Evolutionary conservation across 352 stramenopile species (phyloP), one percentile per base, ranked within the genome.

Genomic region (Phytophthora pseudosyringae): DNA sequence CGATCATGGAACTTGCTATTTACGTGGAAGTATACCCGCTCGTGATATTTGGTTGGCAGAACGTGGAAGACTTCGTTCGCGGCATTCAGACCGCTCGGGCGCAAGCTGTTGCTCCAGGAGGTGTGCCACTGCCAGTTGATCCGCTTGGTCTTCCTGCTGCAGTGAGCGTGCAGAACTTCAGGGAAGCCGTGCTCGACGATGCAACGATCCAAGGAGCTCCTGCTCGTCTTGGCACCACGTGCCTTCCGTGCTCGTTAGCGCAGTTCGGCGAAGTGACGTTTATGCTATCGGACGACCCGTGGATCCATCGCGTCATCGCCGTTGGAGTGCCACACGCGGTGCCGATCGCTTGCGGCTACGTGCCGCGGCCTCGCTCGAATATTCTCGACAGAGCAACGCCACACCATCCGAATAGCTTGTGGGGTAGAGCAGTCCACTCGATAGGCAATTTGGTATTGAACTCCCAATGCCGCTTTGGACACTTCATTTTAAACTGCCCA

Each of bases 61-160:
- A 45, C 3, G 44, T 68, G 9, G 51, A 68, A 7, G 44, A 13
- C 26, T 68, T 62, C 12, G 31, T 68, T 53, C 60, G 15, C 15
- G 60, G 44, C 16, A 57, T 68, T 39, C 50, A 68, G 49, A 58
- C 35, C 28, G 59, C 59, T 50, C 50, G 41, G 61, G 49, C 59
- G 1, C 4, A 54, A 44, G 59, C 25, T 5, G 52, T 50, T 16
- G 21, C 16, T 15, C 7, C 49, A 21, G 35, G 29, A 40, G 52
- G 28, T 10, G 21, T 29, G 45, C 13, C 11, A 21, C 36, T 68
- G 3, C 60, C 60, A 29, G 12, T 63, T 18, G 21, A 21, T 21
- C 21, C 21, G 21, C 21, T 21, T 21, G 21, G 21, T 21, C 21
- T 21, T 21, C 51, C 60, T 15, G 32, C 45, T 10, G 60, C 61